Evolutionary conservation across 208 protist species (phyloP).

Genomic region (Phytomonas francai): DNA sequence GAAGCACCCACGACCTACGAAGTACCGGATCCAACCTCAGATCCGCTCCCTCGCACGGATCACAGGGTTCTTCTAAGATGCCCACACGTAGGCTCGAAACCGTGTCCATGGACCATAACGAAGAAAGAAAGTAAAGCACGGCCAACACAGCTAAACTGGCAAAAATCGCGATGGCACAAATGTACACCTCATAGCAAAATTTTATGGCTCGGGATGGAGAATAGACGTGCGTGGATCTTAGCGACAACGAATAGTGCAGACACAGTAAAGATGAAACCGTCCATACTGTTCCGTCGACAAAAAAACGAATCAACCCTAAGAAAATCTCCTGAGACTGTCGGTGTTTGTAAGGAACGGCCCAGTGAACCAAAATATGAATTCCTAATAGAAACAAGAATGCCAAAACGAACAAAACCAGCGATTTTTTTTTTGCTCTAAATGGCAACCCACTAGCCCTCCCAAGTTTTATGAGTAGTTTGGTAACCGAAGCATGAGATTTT

Average conservation of each 20-base stretch:
- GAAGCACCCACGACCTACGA: constrained; percentile 29
- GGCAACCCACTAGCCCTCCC: neutral
- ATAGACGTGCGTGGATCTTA: neutral
- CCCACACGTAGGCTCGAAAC: constrained; percentile 17
- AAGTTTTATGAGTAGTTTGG: neutral
- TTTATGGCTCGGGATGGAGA: neutral
- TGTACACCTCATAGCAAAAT: neutral
- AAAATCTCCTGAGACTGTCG: constrained; percentile 48
- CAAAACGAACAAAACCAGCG: neutral
- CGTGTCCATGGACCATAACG: constrained; percentile 11
- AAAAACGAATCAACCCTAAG: constrained; percentile 15
- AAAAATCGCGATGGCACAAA: neutral
- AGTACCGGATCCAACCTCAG: constrained; percentile 19
- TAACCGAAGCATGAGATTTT: neutral
- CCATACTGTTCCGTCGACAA: constrained; percentile 10
- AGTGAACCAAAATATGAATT: constrained; percentile 13
- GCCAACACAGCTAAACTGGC: neutral
- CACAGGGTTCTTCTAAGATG: constrained; percentile 25
- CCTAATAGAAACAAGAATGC: neutral
- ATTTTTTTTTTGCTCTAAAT: neutral
- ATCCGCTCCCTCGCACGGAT: constrained; percentile 31
- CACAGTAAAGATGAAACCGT: constrained; percentile 2
- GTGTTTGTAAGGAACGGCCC: constrained; percentile 18
- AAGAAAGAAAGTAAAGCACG: constrained; percentile 1
- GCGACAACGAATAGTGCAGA: constrained; percentile 5